phyloP scores from a whole-genome alignment of 768 basidiomycete genomes.

The Leccinum uliginosum region DNA sequence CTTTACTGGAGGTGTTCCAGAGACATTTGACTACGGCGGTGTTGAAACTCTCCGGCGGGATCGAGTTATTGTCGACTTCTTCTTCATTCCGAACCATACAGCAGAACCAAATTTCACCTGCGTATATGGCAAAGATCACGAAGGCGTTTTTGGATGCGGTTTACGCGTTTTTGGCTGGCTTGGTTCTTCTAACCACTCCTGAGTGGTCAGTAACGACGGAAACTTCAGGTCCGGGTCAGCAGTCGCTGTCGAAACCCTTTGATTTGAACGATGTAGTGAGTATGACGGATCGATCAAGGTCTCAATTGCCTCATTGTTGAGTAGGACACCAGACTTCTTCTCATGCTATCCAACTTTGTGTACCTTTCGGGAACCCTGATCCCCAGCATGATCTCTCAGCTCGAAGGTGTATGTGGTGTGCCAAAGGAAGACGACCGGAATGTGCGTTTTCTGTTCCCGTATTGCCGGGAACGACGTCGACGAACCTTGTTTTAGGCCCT shows the following conservation, averaged over 20 bases:
- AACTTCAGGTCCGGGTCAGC: slow-evolving; percentile 6
- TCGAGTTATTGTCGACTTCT: slow-evolving; percentile 48
- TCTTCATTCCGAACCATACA: slow-evolving; percentile 49
- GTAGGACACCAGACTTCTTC: slow-evolving; percentile 83
- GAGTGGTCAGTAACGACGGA: slow-evolving; percentile 43
- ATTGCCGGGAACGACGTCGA: background rate
- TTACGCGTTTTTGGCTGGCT: slow-evolving; percentile 82
- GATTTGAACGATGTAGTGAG: slow-evolving; percentile 63
- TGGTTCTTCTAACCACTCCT: slow-evolving; percentile 74
- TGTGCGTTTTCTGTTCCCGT: slow-evolving; percentile 36
- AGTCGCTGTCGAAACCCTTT: slow-evolving; percentile 32
- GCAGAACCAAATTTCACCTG: slow-evolving; percentile 57
- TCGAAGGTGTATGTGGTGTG: slow-evolving; percentile 72
- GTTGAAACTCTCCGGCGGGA: slow-evolving; percentile 77
- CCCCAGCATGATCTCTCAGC: slow-evolving; percentile 74
- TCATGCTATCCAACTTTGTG: slow-evolving; percentile 87
- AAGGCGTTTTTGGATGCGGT: slow-evolving; percentile 82
- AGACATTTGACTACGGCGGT: slow-evolving; percentile 69
- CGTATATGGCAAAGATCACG: slow-evolving; percentile 70
- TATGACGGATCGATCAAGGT: slow-evolving; percentile 1
- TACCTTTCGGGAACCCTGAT: slow-evolving; percentile 67
- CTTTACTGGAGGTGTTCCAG: slow-evolving; percentile 79
- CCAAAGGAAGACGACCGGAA: slow-evolving; percentile 69
- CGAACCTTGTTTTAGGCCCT: slow-evolving; percentile 46
- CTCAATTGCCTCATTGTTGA: background rate